These are phyloP conservation scores for Cladophialophora immunda DNA, from an alignment of 2,329 filamentous ascomycete genomes.

Conservation along the genomic window DNA sequence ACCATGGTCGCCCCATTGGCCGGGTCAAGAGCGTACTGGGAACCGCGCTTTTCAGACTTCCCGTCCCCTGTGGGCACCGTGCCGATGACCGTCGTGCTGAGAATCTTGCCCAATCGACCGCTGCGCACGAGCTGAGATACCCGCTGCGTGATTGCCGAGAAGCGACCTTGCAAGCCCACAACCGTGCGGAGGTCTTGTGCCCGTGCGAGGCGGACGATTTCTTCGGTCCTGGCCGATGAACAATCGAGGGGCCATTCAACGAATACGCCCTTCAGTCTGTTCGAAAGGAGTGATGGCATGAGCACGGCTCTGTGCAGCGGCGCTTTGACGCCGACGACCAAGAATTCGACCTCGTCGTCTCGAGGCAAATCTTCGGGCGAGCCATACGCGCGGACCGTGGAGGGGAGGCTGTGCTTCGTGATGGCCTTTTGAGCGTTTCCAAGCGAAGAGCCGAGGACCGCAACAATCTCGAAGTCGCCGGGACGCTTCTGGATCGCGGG, in stretches of 20 bases:
- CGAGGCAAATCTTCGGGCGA: not conserved
- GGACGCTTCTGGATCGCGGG: not conserved
- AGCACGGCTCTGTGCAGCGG: not conserved
- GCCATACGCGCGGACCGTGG: slow-evolving; percentile 1
- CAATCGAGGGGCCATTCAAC: slow-evolving; percentile 5
- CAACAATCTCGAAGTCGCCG: not conserved
- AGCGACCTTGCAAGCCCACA: slow-evolving; percentile 5
- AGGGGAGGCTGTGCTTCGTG: not conserved
- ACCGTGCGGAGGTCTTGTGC: not conserved
- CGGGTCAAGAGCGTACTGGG: not conserved
- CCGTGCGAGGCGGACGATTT: slow-evolving; percentile 3
- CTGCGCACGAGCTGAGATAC: not conserved
- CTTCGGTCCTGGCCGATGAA: not conserved
- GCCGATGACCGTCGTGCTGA: slow-evolving; percentile 4
- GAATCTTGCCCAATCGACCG: not conserved
- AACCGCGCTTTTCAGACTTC: not conserved
- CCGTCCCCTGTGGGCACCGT: slow-evolving; percentile 4
- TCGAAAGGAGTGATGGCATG: not conserved
- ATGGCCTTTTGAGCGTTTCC: not conserved
- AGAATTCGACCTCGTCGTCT: slow-evolving; percentile 6
- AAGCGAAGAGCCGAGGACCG: slow-evolving; percentile 2
- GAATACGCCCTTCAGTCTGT: slow-evolving; percentile 3
- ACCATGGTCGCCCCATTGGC: slow-evolving; percentile 2
- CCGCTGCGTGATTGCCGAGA: not conserved
- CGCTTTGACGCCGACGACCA: slow-evolving; percentile 9